phyloP scores from a whole-genome alignment of 2,329 filamentous ascomycete genomes.

The Ambrosiella xylebori region DNA sequence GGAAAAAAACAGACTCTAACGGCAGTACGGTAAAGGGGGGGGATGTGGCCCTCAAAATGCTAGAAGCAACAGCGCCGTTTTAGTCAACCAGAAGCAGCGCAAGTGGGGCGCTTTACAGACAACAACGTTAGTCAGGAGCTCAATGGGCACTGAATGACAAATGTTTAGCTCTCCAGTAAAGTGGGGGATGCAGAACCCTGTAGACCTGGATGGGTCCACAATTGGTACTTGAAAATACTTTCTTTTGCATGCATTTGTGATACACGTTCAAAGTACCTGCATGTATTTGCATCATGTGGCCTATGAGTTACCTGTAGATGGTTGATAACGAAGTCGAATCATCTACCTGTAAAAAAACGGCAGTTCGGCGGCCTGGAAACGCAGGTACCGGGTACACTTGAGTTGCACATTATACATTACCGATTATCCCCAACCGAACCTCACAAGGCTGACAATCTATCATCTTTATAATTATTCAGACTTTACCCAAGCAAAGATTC shows the following conservation, averaged over 20 bases:
- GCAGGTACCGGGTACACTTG: background rate
- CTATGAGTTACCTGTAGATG: background rate
- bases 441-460: too few relatives aligned
- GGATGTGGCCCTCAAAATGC: too few relatives aligned
- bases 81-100: background rate
- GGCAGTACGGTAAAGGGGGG: background rate
- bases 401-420: too few relatives aligned
- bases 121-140: background rate
- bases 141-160: background rate
- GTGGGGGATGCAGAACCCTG: conserved; percentile 1
- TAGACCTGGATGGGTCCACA: conserved; percentile 1
- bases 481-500: too few relatives aligned
- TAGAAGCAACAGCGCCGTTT: background rate
- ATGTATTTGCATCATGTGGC: background rate
- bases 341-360: background rate
- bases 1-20: background rate
- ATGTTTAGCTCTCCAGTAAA: background rate
- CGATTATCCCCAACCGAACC: too few relatives aligned
- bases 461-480: too few relatives aligned
- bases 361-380: background rate
- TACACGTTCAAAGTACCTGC: background rate
- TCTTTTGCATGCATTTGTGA: background rate
- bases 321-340: too few relatives aligned
- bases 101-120: background rate
- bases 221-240: background rate